phyloP scores from a whole-genome alignment of 192 early-diverging fungal genomes.

The Pilaira anomala region DNA sequence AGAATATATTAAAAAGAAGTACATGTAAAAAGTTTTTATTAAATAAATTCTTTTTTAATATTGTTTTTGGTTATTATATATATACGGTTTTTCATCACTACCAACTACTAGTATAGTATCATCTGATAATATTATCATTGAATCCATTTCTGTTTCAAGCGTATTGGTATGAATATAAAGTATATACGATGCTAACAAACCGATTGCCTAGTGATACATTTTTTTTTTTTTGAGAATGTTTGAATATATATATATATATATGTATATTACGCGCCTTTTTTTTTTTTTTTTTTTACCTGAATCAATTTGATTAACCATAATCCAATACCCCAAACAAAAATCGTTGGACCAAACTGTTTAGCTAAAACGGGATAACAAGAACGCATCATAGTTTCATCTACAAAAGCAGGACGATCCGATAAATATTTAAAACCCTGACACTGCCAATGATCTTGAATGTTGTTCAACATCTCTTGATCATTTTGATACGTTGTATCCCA shows the following conservation, averaged over 20 bases:
- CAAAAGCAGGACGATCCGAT: constrained; percentile 4
- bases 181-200: background rate
- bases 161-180: constrained; percentile 5
- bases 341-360: background rate
- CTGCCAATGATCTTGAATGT: constrained; percentile 1
- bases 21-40: no score
- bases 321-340: constrained; percentile 9
- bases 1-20: no score
- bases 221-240: background rate
- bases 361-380: constrained; percentile 1
- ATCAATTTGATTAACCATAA: constrained; percentile 13
- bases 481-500: background rate
- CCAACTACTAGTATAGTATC: background rate
- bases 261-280: no score
- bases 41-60: background rate
- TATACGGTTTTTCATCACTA: background rate
- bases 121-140: no score
- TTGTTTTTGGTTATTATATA: background rate
- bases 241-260: background rate
- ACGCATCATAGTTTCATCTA: background rate
- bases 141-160: background rate
- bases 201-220: constrained; percentile 5
- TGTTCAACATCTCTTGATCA: background rate
- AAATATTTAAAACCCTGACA: background rate
- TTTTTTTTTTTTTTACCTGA: constrained; percentile 2